Conservation (phyloP, 345 rosid species). For the Populus pruinosa region DNA sequence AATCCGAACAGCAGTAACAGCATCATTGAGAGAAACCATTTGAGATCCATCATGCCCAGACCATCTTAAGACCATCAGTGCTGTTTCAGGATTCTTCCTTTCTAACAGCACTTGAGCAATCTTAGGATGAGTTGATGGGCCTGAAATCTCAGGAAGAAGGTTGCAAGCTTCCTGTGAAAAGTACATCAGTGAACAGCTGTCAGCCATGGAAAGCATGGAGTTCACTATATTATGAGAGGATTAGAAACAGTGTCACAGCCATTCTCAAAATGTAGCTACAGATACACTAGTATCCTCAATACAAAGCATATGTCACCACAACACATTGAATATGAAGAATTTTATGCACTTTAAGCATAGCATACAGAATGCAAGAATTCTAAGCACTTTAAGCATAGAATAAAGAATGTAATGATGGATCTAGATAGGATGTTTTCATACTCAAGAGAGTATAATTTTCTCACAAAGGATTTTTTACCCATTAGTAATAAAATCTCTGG, state of each 20-base stretch:
- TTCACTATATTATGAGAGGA: neutral
- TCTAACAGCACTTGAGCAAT: conserved; percentile 87
- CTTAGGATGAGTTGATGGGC: conserved; percentile 81
- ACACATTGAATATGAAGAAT: neutral
- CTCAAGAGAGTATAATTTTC: neutral
- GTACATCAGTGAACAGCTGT: conserved; percentile 23
- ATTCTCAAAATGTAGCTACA: neutral
- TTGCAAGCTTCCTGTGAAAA: conserved; percentile 69
- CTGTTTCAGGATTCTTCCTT: conserved; percentile 74
- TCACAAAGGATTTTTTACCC: neutral
- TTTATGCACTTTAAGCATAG: neutral
- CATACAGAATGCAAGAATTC: neutral
- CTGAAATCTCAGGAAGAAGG: conserved; percentile 88
- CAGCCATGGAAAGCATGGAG: conserved; percentile 9
- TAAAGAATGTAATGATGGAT: neutral
- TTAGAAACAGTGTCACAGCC: neutral
- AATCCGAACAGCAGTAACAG: conserved; percentile 79
- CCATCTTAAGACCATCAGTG: conserved; percentile 87
- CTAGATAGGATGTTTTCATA: neutral
- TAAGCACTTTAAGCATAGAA: no score
- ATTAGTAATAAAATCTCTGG: neutral
- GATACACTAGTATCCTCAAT: neutral
- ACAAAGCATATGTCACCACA: neutral
- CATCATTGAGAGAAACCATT: conserved; percentile 66
- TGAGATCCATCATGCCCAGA: conserved; percentile 78